Evolutionary conservation across 305 asterid genomes (phyloP).

Genomic region (Solanum aculeatissimum): DNA sequence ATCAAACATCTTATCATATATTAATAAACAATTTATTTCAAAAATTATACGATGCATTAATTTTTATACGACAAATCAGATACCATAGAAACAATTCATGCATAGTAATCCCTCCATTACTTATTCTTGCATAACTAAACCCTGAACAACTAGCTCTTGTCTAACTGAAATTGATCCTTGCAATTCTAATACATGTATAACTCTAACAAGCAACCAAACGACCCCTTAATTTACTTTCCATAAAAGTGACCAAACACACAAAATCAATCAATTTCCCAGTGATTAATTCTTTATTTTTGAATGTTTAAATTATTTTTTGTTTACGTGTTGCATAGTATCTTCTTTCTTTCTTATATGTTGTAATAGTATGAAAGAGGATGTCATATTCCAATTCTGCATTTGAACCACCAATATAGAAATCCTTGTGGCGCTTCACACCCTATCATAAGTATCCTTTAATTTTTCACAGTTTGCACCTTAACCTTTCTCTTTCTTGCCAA

Average conservation of each 20-base stretch:
- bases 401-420: neutral
- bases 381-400: neutral
- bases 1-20: neutral
- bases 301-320: neutral
- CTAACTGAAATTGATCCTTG: neutral
- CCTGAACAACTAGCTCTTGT: neutral
- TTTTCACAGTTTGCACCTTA: neutral
- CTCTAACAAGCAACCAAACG: neutral
- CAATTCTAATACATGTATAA: neutral
- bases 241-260: neutral
- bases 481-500: neutral
- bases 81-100: neutral
- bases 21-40: no score
- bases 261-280: neutral
- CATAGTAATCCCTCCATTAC: neutral
- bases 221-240: neutral
- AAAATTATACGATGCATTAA: no score
- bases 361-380: neutral
- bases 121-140: neutral
- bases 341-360: no score
- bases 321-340: no score
- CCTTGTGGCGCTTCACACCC: neutral
- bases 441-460: neutral
- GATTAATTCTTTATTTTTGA: neutral
- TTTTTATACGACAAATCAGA: neutral